Evolutionary conservation across 495 filamentous ascomycete species (phyloP).

Genomic region (Aspergillus heteromorphus): DNA sequence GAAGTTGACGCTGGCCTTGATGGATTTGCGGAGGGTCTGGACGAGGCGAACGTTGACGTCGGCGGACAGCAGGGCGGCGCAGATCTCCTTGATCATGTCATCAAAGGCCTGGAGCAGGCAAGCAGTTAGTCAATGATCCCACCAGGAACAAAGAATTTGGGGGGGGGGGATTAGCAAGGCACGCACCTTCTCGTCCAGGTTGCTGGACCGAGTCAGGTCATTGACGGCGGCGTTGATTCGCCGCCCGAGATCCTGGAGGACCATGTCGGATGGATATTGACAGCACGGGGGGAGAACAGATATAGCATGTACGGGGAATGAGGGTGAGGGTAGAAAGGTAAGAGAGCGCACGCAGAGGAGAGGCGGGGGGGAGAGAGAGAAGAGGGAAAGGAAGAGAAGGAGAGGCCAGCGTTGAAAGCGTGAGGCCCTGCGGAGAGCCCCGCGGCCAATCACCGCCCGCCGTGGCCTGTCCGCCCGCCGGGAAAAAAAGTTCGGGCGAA

Average conservation of each 20-base stretch:
- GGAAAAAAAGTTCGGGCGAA: conserved; percentile 29
- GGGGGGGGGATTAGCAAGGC: not conserved
- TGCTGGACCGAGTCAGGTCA: conserved; percentile 85
- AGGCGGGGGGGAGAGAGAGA: conserved; percentile 15
- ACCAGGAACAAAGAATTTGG: no score
- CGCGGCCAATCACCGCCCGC: conserved; percentile 29
- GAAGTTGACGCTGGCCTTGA: conserved; percentile 86
- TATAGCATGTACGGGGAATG: not conserved
- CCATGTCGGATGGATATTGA: conserved; percentile 55
- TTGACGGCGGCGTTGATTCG: conserved; percentile 96
- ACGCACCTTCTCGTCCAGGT: conserved; percentile 88
- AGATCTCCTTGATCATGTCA: conserved; percentile 96
- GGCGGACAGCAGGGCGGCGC: conserved; percentile 85
- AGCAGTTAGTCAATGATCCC: no score
- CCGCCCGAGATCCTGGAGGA: conserved; percentile 96
- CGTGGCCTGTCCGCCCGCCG: conserved; percentile 22
- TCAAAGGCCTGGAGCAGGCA: conserved; percentile 71
- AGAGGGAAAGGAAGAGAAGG: conserved; percentile 3
- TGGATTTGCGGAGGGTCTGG: conserved; percentile 84
- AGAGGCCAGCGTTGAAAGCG: conserved; percentile 16
- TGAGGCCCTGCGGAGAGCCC: conserved; percentile 28
- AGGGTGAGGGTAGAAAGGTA: not conserved
- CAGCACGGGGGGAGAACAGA: not conserved
- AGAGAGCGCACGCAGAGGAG: conserved; percentile 4
- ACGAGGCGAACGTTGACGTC: conserved; percentile 98